Evolutionary conservation across 805 yeast species (phyloP).

Genomic region (Diddensiella santjacobensis): DNA sequence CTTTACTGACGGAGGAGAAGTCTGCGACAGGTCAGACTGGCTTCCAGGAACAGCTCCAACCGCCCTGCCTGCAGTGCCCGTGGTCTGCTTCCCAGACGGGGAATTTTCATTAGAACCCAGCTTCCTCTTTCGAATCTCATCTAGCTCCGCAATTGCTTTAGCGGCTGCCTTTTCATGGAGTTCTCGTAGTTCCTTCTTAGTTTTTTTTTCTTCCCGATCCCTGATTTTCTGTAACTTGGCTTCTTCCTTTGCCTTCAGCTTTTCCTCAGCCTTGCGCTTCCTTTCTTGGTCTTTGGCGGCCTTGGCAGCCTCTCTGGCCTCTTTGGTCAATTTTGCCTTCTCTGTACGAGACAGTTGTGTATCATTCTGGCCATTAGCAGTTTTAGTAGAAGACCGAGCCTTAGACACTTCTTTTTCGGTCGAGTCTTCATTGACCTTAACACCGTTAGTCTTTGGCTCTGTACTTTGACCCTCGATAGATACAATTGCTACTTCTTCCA

Average conservation of each 20-base stretch:
- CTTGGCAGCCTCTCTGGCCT: slow-evolving; percentile 3
- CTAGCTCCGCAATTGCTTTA: background rate
- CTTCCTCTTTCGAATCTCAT: background rate
- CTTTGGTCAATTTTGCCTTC: background rate
- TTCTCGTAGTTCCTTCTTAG: background rate
- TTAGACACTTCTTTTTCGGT: no score
- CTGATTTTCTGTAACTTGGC: background rate
- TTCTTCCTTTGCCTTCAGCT: background rate
- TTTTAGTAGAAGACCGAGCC: background rate
- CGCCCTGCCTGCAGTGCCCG: background rate
- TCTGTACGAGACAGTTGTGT: slow-evolving; percentile 1
- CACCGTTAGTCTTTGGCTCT: no score
- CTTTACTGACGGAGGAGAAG: background rate
- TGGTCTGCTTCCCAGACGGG: background rate
- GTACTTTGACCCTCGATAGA: no score
- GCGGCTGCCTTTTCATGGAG: background rate
- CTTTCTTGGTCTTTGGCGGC: slow-evolving; percentile 1
- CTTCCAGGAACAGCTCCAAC: no score
- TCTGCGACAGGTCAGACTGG: slow-evolving; percentile 1
- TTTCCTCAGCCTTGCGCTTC: background rate
- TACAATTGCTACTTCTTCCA: no score
- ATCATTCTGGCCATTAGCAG: background rate
- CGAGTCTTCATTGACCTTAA: no score
- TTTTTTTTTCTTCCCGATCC: slow-evolving; percentile 1
- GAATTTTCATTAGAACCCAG: background rate